phyloP scores from a whole-genome alignment of 2,329 filamentous ascomycete genomes.

The Fusarium sp. region DNA sequence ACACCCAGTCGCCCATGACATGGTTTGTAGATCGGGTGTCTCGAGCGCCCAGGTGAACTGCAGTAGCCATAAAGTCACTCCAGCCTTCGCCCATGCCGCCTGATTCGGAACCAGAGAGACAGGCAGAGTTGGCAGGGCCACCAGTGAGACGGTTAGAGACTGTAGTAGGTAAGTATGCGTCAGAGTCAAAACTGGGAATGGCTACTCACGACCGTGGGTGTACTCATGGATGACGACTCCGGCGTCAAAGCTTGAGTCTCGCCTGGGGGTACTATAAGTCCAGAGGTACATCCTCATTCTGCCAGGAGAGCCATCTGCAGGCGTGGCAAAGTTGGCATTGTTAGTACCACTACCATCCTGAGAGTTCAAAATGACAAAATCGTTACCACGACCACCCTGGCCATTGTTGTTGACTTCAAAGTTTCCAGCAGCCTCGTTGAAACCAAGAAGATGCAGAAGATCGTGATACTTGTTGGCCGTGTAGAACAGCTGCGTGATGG shows the following conservation, averaged over 20 bases:
- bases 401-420: slow-evolving; percentile 68
- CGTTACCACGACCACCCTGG: slow-evolving; percentile 60
- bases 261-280: slow-evolving; percentile 56
- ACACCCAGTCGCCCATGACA: slow-evolving; percentile 62
- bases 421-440: slow-evolving; percentile 68
- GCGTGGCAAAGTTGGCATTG: slow-evolving; percentile 69
- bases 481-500: slow-evolving; percentile 70
- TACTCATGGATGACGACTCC: slow-evolving; percentile 71
- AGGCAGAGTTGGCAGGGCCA: slow-evolving; percentile 63
- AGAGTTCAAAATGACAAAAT: slow-evolving; percentile 65
- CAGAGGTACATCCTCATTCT: slow-evolving; percentile 71
- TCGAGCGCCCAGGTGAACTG: slow-evolving; percentile 57
- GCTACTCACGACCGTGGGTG: slow-evolving; percentile 58
- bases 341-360: slow-evolving; percentile 66
- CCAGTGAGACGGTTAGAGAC: slow-evolving; percentile 69
- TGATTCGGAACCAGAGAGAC: slow-evolving; percentile 58
- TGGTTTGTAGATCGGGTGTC: slow-evolving; percentile 60
- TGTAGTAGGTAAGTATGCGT: slow-evolving; percentile 18
- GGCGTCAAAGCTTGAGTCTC: slow-evolving; percentile 68
- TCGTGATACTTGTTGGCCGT: slow-evolving; percentile 70
- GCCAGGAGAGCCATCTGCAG: slow-evolving; percentile 60
- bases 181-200: neutral
- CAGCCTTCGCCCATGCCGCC: slow-evolving; percentile 70
- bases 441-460: slow-evolving; percentile 66
- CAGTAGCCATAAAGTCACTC: slow-evolving; percentile 66